These are phyloP conservation scores for Astrocystis sublimbata DNA, from an alignment of 495 filamentous ascomycete species.

Conservation along the genomic window DNA sequence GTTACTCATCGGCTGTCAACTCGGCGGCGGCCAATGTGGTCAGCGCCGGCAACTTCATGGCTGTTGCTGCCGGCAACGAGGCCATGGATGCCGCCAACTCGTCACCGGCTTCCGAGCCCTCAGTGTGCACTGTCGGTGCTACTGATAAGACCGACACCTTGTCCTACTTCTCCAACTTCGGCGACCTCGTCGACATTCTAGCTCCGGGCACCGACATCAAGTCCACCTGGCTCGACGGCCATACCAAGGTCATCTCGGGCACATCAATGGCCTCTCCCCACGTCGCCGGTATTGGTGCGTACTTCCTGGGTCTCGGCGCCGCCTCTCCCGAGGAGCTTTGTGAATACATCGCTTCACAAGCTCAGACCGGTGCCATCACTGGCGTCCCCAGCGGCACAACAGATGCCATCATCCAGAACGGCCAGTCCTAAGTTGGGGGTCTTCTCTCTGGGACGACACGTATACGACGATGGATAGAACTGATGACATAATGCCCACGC, in stretches of 20 bases:
- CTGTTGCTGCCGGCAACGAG: slow-evolving; percentile 53
- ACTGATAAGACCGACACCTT: slow-evolving; percentile 43
- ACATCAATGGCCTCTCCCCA: slow-evolving; percentile 62
- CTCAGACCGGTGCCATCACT: slow-evolving; percentile 35
- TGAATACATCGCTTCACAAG: slow-evolving; percentile 41
- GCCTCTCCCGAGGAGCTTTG: slow-evolving; percentile 38
- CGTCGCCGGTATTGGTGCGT: slow-evolving; percentile 55
- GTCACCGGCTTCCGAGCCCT: slow-evolving; percentile 53
- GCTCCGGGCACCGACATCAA: slow-evolving; percentile 55
- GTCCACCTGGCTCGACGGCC: slow-evolving; percentile 52
- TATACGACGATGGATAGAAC: slow-evolving; percentile 1
- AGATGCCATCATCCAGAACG: slow-evolving; percentile 55
- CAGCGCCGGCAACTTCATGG: slow-evolving; percentile 46
- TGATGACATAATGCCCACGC: slow-evolving; percentile 14
- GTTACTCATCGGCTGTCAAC: slow-evolving; percentile 49
- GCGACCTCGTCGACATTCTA: slow-evolving; percentile 56
- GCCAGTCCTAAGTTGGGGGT: slow-evolving; percentile 14
- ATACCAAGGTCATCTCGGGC: slow-evolving; percentile 56
- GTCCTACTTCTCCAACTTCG: slow-evolving; percentile 60
- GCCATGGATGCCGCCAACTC: slow-evolving; percentile 38
- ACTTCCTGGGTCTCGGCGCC: slow-evolving; percentile 46
- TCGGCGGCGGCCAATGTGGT: slow-evolving; percentile 45
- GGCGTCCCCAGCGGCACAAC: slow-evolving; percentile 43
- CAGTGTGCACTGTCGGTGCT: slow-evolving; percentile 60
- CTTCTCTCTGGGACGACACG: neutral